These are phyloP conservation scores for Cenchrus fungigraminus DNA, from an alignment of 176 grass and related monocot genomes.

Conservation along the genomic window DNA sequence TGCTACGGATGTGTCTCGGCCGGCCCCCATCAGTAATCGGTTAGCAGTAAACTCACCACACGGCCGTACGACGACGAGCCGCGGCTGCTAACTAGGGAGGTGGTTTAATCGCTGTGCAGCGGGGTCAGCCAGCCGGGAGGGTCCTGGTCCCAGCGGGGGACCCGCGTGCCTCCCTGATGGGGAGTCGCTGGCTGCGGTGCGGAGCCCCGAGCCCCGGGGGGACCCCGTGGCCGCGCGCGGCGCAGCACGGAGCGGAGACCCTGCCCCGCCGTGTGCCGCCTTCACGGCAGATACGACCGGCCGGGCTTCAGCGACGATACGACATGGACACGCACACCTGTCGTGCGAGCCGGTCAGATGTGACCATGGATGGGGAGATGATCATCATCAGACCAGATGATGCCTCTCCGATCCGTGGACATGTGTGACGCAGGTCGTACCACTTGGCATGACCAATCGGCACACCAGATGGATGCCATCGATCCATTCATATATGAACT, in stretches of 20 bases:
- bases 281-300: neutral
- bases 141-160: neutral
- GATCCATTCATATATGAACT: neutral
- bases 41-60: no score
- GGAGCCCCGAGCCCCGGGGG: neutral
- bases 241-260: neutral
- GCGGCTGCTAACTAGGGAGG: slow-evolving; percentile 28
- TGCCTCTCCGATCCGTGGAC: neutral
- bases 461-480: neutral
- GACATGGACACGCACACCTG: neutral
- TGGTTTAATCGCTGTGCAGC: slow-evolving; percentile 62
- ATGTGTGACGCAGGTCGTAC: slow-evolving; percentile 16
- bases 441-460: neutral
- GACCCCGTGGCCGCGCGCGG: neutral
- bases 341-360: neutral
- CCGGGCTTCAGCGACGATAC: neutral
- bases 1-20: no score
- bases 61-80: no score
- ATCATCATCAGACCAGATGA: neutral
- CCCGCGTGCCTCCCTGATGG: neutral
- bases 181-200: no score
- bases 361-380: neutral
- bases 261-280: neutral
- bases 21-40: no score
- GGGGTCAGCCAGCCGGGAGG: neutral